Percentiles rank a stretch among this genome's conserved stretches.
Evolutionary conservation across 2,329 filamentous ascomycete species (phyloP).

Genomic region (Hortaea werneckii): DNA sequence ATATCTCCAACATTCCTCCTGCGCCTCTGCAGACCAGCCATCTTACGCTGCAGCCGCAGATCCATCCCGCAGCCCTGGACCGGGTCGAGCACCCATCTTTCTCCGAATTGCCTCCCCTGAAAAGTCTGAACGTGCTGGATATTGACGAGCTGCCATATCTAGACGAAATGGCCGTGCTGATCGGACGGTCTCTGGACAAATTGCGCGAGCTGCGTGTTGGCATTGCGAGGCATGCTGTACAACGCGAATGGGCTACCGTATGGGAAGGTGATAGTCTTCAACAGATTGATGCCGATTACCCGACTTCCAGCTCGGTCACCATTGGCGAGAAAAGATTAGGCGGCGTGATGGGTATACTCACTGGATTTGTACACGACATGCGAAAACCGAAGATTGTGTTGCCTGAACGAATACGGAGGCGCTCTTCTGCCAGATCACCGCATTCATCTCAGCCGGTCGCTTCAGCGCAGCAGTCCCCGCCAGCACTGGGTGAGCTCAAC

Average conservation of each 20-base stretch:
- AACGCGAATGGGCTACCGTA: slow-evolving; percentile 46
- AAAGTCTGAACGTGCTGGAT: slow-evolving; percentile 66
- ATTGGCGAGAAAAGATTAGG: slow-evolving; percentile 56
- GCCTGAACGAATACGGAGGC: slow-evolving; percentile 10
- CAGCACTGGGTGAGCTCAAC: not conserved
- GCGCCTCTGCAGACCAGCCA: slow-evolving; percentile 6
- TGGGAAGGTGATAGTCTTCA: slow-evolving; percentile 55
- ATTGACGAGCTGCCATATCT: slow-evolving; percentile 75
- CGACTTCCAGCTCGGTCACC: slow-evolving; percentile 33
- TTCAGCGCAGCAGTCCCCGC: not conserved
- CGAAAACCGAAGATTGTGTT: slow-evolving; percentile 22
- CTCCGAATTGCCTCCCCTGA: slow-evolving; percentile 64
- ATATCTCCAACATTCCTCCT: slow-evolving; percentile 14
- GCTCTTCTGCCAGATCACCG: not conserved
- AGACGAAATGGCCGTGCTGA: slow-evolving; percentile 69
- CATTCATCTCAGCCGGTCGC: not conserved
- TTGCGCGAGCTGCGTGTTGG: slow-evolving; percentile 65
- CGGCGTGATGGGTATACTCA: slow-evolving; percentile 57
- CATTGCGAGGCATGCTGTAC: slow-evolving; percentile 48
- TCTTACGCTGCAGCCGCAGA: slow-evolving; percentile 3
- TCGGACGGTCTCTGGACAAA: slow-evolving; percentile 57
- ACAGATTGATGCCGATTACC: slow-evolving; percentile 54
- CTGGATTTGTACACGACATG: slow-evolving; percentile 57
- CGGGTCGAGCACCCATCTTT: slow-evolving; percentile 70
- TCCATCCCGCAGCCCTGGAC: slow-evolving; percentile 29